A percentile compares a stretch with the other conserved stretches of the same genome.
Evolutionary conservation across 805 yeast species (phyloP).

Genomic region (Candida nonsorbophila): DNA sequence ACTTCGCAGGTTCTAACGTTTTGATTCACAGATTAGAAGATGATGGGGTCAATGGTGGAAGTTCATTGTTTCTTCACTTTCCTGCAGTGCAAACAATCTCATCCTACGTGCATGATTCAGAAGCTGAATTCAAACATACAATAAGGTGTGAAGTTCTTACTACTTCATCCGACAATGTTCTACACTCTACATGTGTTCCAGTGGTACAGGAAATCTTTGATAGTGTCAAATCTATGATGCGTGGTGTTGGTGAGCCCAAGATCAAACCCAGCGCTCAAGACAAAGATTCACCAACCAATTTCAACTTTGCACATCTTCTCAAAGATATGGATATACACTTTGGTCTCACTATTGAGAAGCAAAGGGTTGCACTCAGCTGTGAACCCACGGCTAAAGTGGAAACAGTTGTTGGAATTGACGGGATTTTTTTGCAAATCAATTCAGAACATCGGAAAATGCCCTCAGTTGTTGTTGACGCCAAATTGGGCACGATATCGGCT

Average conservation of each 20-base stretch:
- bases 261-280: constrained; percentile 10
- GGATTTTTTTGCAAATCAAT: constrained; percentile 54
- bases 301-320: constrained; percentile 29
- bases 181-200: constrained; percentile 76
- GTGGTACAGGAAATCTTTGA: constrained; percentile 56
- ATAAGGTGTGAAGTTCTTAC: constrained; percentile 52
- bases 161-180: constrained; percentile 64
- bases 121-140: constrained; percentile 35
- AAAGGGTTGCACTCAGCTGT: constrained; percentile 75
- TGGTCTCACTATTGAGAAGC: constrained; percentile 64
- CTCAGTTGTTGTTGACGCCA: constrained; percentile 37
- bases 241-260: no score
- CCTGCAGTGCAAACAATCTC: constrained; percentile 65
- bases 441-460: constrained; percentile 42
- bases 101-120: constrained; percentile 42
- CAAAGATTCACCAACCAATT: neutral
- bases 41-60: constrained; percentile 30
- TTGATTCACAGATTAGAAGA: constrained; percentile 40
- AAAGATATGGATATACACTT: constrained; percentile 57
- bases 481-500: constrained; percentile 54
- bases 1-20: constrained; percentile 68
- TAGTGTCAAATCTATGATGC: constrained; percentile 46
- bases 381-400: constrained; percentile 92
- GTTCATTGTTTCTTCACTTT: constrained; percentile 58
- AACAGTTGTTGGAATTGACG: constrained; percentile 71